These are phyloP conservation scores for Backusella morwellensis DNA, from an alignment of 192 early-diverging fungal genomes.

Conservation along the genomic window DNA sequence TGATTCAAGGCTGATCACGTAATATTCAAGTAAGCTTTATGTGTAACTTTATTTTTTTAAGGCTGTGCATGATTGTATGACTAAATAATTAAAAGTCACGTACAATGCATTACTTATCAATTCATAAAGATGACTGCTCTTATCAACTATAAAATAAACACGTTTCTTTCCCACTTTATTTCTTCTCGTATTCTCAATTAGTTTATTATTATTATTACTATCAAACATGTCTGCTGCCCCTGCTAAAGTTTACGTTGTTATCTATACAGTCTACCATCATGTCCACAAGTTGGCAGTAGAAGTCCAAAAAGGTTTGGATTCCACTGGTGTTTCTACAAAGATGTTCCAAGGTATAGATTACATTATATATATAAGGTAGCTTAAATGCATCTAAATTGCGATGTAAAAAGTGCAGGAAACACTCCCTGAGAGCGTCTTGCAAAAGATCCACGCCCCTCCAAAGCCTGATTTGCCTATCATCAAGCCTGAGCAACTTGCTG, in stretches of 20 bases:
- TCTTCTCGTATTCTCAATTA: not conserved
- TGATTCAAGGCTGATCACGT: not conserved
- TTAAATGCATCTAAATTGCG: not conserved
- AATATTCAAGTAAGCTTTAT: not conserved
- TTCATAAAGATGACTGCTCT: not conserved
- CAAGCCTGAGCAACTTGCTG: conserved; percentile 34
- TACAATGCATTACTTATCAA: not conserved
- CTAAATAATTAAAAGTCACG: not conserved
- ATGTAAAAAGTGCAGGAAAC: conserved; percentile 54
- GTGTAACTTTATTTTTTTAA: not conserved
- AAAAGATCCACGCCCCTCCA: conserved; percentile 52
- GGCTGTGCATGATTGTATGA: not conserved
- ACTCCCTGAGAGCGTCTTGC: conserved; percentile 49
- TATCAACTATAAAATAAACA: not conserved
- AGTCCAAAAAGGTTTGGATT: conserved; percentile 68
- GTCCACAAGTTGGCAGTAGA: conserved; percentile 68
- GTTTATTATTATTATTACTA: not conserved
- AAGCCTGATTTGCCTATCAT: conserved; percentile 47
- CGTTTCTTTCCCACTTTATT: not conserved
- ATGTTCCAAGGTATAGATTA: conserved; percentile 42
- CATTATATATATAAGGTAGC: not conserved
- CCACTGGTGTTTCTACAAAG: conserved; percentile 34
- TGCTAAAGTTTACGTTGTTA: conserved; percentile 35
- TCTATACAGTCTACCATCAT: conserved; percentile 58
- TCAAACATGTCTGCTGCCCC: not conserved